Evolutionary conservation across 2,329 filamentous ascomycete genomes (phyloP).

Genomic region (Dactylellina parvicollis): DNA sequence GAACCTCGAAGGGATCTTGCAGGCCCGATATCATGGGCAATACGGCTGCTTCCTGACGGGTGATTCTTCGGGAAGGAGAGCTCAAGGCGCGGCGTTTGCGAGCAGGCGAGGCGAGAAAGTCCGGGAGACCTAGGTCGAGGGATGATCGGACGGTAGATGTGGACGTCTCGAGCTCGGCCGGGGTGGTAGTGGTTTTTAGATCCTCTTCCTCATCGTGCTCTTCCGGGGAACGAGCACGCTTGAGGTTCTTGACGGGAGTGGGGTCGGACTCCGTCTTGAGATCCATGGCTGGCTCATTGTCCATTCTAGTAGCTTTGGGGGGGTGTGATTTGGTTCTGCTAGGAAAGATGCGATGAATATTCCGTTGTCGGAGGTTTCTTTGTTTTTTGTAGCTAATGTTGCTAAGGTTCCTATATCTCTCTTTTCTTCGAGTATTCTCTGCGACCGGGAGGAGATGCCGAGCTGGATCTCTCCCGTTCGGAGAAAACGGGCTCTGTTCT

Average conservation of each 20-base stretch:
- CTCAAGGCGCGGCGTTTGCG: slow-evolving; percentile 16
- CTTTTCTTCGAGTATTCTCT: no score
- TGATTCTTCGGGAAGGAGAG: slow-evolving; percentile 16
- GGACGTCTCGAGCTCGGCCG: background rate
- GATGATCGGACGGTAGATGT: background rate
- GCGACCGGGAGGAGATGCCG: background rate
- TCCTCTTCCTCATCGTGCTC: slow-evolving; percentile 4
- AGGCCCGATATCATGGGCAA: slow-evolving; percentile 1
- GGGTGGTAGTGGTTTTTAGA: background rate
- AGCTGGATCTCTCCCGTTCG: background rate
- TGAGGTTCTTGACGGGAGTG: slow-evolving; percentile 28
- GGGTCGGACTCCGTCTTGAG: slow-evolving; percentile 14
- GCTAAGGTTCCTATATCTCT: no score
- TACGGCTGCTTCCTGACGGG: slow-evolving; percentile 17
- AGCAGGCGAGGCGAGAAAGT: slow-evolving; percentile 21
- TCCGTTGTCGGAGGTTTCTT: slow-evolving; percentile 12
- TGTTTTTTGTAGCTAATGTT: no score
- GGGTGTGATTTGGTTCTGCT: background rate
- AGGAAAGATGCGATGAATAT: background rate
- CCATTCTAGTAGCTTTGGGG: background rate
- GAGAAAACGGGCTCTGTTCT: no score
- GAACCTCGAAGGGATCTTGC: slow-evolving; percentile 33
- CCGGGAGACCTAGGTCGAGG: slow-evolving; percentile 26
- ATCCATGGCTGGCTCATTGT: background rate
- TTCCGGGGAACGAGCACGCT: slow-evolving; percentile 36